Conservation (phyloP, 1,284 basidiomycete genomes). For the Irpex sp. region DNA sequence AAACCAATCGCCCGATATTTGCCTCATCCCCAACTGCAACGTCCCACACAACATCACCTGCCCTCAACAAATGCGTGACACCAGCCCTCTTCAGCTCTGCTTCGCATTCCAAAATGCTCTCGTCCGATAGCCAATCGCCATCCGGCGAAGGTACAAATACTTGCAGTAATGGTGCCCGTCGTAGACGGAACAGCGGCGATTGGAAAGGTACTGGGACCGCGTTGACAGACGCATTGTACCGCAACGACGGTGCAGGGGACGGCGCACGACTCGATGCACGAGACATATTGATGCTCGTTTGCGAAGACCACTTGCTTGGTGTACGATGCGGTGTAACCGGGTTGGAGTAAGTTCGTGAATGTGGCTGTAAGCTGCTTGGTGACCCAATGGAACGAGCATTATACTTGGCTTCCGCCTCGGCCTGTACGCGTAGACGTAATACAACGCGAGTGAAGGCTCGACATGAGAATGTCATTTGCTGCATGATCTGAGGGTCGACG, state of each 20-base stretch:
- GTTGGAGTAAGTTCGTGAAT: conserved; percentile 11
- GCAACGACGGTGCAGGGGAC: conserved; percentile 51
- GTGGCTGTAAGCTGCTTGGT: conserved; percentile 1
- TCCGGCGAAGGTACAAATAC: conserved; percentile 81
- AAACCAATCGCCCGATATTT: conserved; percentile 72
- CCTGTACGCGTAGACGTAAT: conserved; percentile 69
- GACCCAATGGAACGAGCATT: conserved; percentile 24
- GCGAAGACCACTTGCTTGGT: conserved; percentile 10
- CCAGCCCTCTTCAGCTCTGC: conserved; percentile 68
- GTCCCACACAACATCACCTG: conserved; percentile 82
- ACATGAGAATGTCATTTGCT: conserved; percentile 38
- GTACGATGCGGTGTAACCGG: conserved; percentile 13
- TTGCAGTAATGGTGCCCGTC: conserved; percentile 68
- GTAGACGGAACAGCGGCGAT: conserved; percentile 63
- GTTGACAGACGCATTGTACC: conserved; percentile 10
- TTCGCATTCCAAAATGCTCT: conserved; percentile 75
- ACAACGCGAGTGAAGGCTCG: conserved; percentile 74
- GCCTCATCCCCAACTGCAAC: conserved; percentile 78
- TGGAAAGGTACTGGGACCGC: conserved; percentile 36
- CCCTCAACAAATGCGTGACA: conserved; percentile 51
- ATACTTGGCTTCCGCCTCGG: conserved; percentile 46
- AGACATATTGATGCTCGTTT: conserved; percentile 26
- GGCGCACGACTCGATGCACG: conserved; percentile 55
- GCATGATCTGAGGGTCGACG: conserved; percentile 36
- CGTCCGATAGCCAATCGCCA: conserved; percentile 78